phyloP scores from a whole-genome alignment of 768 basidiomycete genomes.

The Agaricus subrufescens region DNA sequence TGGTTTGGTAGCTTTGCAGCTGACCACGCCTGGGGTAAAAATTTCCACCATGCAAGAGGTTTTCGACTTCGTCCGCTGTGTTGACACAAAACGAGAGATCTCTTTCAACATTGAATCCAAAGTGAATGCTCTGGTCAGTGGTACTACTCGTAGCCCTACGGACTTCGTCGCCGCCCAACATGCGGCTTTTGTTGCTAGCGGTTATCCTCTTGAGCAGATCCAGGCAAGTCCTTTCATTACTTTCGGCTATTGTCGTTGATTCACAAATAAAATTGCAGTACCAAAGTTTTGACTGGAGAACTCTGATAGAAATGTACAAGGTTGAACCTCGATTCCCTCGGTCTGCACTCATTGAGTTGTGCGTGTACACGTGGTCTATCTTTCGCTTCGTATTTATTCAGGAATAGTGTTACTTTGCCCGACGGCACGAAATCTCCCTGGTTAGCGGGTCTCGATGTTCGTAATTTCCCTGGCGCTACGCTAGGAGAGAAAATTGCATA shows the following conservation, averaged over 20 bases:
- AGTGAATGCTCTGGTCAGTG: conserved; percentile 50
- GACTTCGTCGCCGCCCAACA: conserved; percentile 64
- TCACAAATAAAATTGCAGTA: conserved; percentile 36
- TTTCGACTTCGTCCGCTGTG: conserved; percentile 73
- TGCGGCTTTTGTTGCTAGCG: conserved; percentile 49
- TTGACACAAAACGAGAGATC: conserved; percentile 57
- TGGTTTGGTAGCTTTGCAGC: conserved; percentile 47
- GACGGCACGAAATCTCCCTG: conserved; percentile 52
- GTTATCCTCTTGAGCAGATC: conserved; percentile 54
- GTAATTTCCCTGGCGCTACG: conserved; percentile 59
- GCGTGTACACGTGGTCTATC: conserved; percentile 17
- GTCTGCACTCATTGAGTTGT: conserved; percentile 67
- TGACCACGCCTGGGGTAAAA: conserved; percentile 61
- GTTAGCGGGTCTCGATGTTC: conserved; percentile 63
- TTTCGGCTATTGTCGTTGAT: background rate
- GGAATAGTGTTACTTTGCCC: conserved; percentile 35
- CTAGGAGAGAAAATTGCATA: conserved; percentile 56
- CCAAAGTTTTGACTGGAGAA: conserved; percentile 83
- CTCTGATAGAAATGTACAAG: conserved; percentile 68
- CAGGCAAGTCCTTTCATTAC: conserved; percentile 39
- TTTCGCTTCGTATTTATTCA: conserved; percentile 11
- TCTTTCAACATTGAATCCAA: conserved; percentile 81
- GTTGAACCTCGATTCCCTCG: conserved; percentile 52
- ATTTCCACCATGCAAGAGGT: conserved; percentile 72
- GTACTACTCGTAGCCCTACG: conserved; percentile 47